phyloP scores from a whole-genome alignment of 1,139 yeast genomes.

The Pichia sp. region DNA sequence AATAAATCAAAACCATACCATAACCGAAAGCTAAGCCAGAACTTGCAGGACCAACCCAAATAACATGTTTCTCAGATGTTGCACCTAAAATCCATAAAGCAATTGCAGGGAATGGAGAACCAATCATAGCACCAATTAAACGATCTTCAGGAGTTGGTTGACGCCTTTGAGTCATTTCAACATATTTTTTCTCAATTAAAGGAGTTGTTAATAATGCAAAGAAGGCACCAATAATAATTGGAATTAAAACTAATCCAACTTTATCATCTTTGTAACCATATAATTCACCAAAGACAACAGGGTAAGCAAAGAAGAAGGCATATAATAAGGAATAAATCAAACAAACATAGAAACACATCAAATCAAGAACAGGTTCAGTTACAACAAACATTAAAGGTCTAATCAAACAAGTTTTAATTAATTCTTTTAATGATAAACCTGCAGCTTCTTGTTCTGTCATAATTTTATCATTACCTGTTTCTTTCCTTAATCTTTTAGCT shows the following conservation, averaged over 20 bases:
- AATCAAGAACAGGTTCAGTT: constrained; percentile 77
- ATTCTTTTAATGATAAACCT: constrained; percentile 57
- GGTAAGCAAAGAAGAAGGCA: constrained; percentile 89
- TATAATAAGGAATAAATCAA: constrained; percentile 79
- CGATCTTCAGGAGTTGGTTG: constrained; percentile 82
- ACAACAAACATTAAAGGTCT: constrained; percentile 69
- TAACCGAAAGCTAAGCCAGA: constrained; percentile 84
- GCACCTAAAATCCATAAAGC: constrained; percentile 87
- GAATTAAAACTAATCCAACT: constrained; percentile 79
- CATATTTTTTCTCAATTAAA: constrained; percentile 55
- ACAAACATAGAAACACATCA: constrained; percentile 79
- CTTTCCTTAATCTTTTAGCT: constrained; percentile 63
- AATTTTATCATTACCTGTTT: constrained; percentile 72
- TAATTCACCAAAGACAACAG: constrained; percentile 60
- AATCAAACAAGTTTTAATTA: constrained; percentile 58
- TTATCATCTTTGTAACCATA: constrained; percentile 62
- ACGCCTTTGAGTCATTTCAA: constrained; percentile 45
- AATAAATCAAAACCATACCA: constrained; percentile 86
- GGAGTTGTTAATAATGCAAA: constrained; percentile 70
- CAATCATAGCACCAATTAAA: constrained; percentile 80
- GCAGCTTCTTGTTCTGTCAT: constrained; percentile 90
- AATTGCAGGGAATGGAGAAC: constrained; percentile 84
- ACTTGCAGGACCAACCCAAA: constrained; percentile 95
- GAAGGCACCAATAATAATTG: constrained; percentile 78
- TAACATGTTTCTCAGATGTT: constrained; percentile 67